These are phyloP conservation scores for Afroboletus lepidellus DNA, from an alignment of 1,284 basidiomycete species.

Conservation along the genomic window DNA sequence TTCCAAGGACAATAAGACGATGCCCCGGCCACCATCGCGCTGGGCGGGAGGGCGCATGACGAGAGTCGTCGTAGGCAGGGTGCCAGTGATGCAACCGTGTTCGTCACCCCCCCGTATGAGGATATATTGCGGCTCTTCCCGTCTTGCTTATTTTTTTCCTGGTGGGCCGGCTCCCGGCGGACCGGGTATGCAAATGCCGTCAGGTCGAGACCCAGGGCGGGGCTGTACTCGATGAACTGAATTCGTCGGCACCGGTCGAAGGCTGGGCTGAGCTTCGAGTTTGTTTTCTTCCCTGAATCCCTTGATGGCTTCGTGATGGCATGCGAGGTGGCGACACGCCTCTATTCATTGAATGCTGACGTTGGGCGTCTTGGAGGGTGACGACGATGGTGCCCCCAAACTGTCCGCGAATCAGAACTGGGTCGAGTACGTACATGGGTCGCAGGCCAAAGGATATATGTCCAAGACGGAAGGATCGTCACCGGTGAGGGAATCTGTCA, in stretches of 20 bases:
- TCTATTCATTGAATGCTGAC: neutral
- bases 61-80: no score
- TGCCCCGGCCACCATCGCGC: neutral
- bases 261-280: neutral
- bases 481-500: slow-evolving; percentile 4
- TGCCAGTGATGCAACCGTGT: no score
- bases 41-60: neutral
- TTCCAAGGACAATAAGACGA: slow-evolving; percentile 9
- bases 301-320: neutral
- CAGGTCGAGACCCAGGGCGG: neutral
- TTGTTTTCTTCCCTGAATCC: neutral
- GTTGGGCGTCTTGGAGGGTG: no score
- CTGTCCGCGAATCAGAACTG: no score
- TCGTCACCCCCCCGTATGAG: no score
- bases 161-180: neutral
- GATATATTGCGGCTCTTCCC: no score
- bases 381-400: neutral
- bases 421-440: neutral
- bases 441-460: neutral
- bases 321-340: neutral
- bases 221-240: neutral
- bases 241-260: neutral
- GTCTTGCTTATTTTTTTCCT: neutral
- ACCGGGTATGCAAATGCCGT: neutral
- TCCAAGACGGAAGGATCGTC: neutral